Evolutionary conservation across 495 filamentous ascomycete species (phyloP), one percentile per base, ranked within the genome.

Genomic region (Articulospora tetracladia): DNA sequence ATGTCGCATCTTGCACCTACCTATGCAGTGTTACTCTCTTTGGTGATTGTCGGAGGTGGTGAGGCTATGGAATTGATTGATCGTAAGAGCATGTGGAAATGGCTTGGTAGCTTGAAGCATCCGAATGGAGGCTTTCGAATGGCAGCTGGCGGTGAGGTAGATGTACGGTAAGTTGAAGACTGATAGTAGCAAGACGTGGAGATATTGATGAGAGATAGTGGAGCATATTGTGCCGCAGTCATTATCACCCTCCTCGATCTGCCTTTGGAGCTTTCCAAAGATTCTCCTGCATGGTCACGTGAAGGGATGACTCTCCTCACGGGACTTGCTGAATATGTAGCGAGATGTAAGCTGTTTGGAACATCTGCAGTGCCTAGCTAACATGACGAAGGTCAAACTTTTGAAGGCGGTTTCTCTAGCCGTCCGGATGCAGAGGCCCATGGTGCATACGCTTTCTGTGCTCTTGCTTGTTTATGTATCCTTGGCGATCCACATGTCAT

Each of bases 391-490:
- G 90, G 91, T 68, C 93, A 98, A 80, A 93, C 89, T 12, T 97
- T 85, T 67, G 94, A 98, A 75, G 94, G 94, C 54, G 94, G 94
- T 27, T 90, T 98, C 30, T 92, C 89, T 55, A 87, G 83, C 13
- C 83, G 84, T 39, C 94, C 94, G 19, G 86, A 83, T 51, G 84
- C 83, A 54, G 94, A 98, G 77, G 95, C 93, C 41, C 94, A 98
- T 77, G 95, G 94, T 19, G 94, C 90, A 55, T 98, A 97, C 74
- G 91, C 93, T 30, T 98, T 98, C 74, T 98, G 94, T 73, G 92
- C 89, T 41, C 76, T 98, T 51, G 94, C 89, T 34, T 91, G 87
- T 69, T 79, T 98, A 41, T 86, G 88, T 66, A 89, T 97, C 53
- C 72, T 98, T 4, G 92, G 85, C 62, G 76, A 86, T 41, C 93